These are phyloP conservation scores for Amniculicola lignicola DNA, from an alignment of 495 filamentous ascomycete species.

Conservation along the genomic window DNA sequence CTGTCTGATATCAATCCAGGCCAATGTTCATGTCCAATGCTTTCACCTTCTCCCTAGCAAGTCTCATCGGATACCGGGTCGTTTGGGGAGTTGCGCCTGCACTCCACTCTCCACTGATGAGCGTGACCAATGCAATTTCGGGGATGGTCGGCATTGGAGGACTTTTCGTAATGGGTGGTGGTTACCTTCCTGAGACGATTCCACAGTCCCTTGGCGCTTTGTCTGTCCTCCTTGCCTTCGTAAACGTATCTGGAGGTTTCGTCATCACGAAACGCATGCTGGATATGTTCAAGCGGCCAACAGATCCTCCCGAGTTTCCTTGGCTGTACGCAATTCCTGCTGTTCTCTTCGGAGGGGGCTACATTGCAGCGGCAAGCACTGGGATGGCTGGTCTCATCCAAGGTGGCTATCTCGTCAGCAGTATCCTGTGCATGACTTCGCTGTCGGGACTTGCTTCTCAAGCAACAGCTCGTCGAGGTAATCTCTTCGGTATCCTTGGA, in stretches of 20 bases:
- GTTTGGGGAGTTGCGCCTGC: constrained; percentile 77
- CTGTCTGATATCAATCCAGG: background rate
- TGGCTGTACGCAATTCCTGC: constrained; percentile 78
- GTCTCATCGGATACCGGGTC: constrained; percentile 74
- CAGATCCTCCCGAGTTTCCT: constrained; percentile 77
- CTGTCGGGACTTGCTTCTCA: constrained; percentile 72
- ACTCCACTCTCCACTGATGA: constrained; percentile 79
- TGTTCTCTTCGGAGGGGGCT: constrained; percentile 70
- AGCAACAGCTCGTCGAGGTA: constrained; percentile 71
- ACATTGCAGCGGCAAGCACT: constrained; percentile 68
- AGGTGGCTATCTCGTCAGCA: constrained; percentile 76
- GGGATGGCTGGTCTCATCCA: constrained; percentile 78
- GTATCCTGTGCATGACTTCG: constrained; percentile 68
- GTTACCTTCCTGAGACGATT: constrained; percentile 67
- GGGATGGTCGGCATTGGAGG: constrained; percentile 77
- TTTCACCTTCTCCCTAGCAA: constrained; percentile 74
- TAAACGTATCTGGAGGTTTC: constrained; percentile 79
- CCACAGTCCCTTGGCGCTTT: constrained; percentile 71
- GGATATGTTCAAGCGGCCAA: constrained; percentile 80
- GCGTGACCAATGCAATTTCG: constrained; percentile 82
- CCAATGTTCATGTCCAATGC: constrained; percentile 79
- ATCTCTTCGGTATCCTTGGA: constrained; percentile 75
- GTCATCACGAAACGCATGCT: constrained; percentile 85
- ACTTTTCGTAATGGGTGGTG: constrained; percentile 76
- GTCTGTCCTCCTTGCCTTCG: constrained; percentile 75